Evolutionary conservation across 192 early-diverging fungal species (phyloP).

Genomic region (Podila horticola): DNA sequence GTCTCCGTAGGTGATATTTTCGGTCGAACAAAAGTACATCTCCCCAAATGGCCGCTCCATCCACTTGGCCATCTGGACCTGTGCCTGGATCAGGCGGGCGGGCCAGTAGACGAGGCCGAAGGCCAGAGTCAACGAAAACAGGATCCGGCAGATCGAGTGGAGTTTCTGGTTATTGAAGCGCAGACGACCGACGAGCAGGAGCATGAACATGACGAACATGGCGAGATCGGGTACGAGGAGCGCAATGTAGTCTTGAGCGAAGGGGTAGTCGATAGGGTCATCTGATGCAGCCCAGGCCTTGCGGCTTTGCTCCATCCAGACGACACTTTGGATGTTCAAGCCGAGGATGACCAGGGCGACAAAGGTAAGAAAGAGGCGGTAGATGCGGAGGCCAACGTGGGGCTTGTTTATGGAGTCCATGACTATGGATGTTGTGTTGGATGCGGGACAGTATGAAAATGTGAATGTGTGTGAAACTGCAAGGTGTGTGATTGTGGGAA

Average conservation of each 20-base stretch:
- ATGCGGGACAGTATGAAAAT: too few species aligned
- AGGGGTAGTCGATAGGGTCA: too few species aligned
- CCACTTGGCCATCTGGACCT: background rate
- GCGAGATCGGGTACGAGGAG: background rate
- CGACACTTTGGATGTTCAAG: background rate
- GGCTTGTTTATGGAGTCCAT: background rate
- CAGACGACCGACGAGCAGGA: background rate
- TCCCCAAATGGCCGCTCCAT: background rate
- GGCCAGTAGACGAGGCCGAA: background rate
- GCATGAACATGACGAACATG: background rate
- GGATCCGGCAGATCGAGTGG: background rate
- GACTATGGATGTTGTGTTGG: too few species aligned
- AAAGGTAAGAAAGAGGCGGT: background rate
- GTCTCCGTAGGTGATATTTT: background rate
- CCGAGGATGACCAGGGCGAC: background rate
- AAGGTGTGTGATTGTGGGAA: too few species aligned
- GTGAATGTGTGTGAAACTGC: too few species aligned
- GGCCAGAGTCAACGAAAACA: background rate
- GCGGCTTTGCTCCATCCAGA: too few species aligned
- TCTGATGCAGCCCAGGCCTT: too few species aligned
- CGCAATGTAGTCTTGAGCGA: background rate
- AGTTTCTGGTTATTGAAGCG: background rate
- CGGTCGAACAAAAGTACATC: background rate
- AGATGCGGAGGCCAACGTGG: too few species aligned
- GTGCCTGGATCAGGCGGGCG: background rate